Conservation (phyloP, 345 rosid species). For the Cardiospermum halicacabum region DNA sequence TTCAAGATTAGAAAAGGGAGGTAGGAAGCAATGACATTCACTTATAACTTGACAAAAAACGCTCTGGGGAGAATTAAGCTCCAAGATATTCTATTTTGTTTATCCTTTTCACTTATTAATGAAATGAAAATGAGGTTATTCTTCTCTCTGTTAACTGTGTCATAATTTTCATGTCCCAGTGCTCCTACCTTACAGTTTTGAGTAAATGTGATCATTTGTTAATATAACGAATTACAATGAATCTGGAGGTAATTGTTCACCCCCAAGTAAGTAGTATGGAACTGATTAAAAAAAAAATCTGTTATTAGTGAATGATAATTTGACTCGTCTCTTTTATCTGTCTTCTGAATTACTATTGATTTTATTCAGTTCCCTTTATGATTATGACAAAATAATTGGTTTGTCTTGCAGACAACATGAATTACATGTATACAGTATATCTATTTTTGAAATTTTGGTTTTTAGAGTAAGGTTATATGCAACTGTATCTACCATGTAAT, state of each 20-base stretch:
- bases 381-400: neutral
- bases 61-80: neutral
- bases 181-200: neutral
- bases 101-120: neutral
- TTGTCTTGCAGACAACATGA: neutral
- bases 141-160: neutral
- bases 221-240: neutral
- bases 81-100: neutral
- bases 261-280: neutral
- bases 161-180: neutral
- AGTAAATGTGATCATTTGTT: neutral
- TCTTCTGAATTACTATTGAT: neutral
- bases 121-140: neutral
- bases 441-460: too few species aligned
- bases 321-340: neutral
- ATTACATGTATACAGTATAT: too few species aligned
- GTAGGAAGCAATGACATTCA: neutral
- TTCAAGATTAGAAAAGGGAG: neutral
- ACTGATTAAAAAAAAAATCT: neutral
- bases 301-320: neutral
- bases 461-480: too few species aligned
- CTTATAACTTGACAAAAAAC: neutral
- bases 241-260: too few species aligned
- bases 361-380: neutral
- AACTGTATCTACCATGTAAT: too few species aligned